phyloP scores from a whole-genome alignment of 2,329 filamentous ascomycete species.

The Botrytis cinerea region DNA sequence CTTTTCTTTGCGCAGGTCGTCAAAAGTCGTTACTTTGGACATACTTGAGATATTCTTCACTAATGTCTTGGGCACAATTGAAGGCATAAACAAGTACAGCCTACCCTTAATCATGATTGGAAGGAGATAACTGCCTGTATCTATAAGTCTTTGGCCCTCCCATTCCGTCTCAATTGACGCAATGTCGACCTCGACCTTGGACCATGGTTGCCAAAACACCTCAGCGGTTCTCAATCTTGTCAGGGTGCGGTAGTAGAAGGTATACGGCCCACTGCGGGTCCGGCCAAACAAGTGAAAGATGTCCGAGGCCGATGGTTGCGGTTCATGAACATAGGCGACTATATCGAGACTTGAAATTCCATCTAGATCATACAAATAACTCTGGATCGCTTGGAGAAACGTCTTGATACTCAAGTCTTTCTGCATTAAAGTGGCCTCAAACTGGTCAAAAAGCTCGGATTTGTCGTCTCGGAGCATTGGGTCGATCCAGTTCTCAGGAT shows the following conservation, averaged over 20 bases:
- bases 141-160: not conserved
- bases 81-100: not conserved
- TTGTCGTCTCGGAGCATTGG: conserved; percentile 43
- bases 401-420: not conserved
- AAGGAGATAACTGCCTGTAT: not conserved
- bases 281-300: conserved; percentile 1
- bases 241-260: not conserved
- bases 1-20: not conserved
- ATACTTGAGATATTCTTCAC: not conserved
- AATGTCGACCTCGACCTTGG: conserved; percentile 6
- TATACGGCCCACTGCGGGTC: not conserved
- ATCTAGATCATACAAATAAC: not conserved
- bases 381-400: not conserved
- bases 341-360: not conserved
- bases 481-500: conserved; percentile 43
- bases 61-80: not conserved
- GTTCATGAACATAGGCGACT: conserved; percentile 2
- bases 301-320: not conserved
- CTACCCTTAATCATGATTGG: not conserved
- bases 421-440: conserved; percentile 30
- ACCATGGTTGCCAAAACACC: conserved; percentile 1
- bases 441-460: conserved; percentile 31
- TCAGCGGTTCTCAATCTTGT: not conserved
- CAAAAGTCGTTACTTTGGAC: fast-evolving
- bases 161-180: not conserved